Evolutionary conservation across 2,329 filamentous ascomycete genomes (phyloP).

Genomic region (Fusarium gaditjirri): DNA sequence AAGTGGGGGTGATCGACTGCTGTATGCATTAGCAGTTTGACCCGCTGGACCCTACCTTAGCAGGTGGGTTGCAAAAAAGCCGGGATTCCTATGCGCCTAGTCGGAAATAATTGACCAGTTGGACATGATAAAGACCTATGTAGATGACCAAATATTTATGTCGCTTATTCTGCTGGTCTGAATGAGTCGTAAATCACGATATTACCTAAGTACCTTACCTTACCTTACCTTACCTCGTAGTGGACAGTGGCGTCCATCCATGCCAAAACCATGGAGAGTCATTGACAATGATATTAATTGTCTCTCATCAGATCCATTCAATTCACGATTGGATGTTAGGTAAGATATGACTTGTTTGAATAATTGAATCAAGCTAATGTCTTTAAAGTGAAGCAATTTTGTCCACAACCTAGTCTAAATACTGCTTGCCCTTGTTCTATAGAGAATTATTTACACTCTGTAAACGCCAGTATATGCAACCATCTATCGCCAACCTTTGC

Average conservation of each 20-base stretch:
- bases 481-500: not conserved
- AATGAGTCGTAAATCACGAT: too few relatives aligned
- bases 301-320: not conserved
- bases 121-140: too few relatives aligned
- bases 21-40: slow-evolving; percentile 19
- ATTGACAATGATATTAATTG: not conserved
- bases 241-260: not conserved
- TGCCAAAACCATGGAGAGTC: not conserved
- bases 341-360: not conserved
- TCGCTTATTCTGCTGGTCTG: too few relatives aligned
- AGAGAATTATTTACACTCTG: not conserved
- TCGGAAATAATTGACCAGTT: too few relatives aligned
- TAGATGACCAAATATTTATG: too few relatives aligned
- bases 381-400: not conserved
- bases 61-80: too few relatives aligned
- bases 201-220: not conserved
- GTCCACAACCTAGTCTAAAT: not conserved
- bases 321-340: not conserved
- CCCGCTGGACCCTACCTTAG: not conserved
- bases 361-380: slow-evolving; percentile 6
- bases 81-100: too few relatives aligned
- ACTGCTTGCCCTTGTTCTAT: not conserved
- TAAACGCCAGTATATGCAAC: slow-evolving; percentile 28
- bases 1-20: slow-evolving; percentile 20
- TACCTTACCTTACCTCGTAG: not conserved